A percentile compares a stretch with the other conserved stretches of the same genome.
Evolutionary conservation across 2,329 filamentous ascomycete species (phyloP).

Genomic region (Trichoderma simmonsii): DNA sequence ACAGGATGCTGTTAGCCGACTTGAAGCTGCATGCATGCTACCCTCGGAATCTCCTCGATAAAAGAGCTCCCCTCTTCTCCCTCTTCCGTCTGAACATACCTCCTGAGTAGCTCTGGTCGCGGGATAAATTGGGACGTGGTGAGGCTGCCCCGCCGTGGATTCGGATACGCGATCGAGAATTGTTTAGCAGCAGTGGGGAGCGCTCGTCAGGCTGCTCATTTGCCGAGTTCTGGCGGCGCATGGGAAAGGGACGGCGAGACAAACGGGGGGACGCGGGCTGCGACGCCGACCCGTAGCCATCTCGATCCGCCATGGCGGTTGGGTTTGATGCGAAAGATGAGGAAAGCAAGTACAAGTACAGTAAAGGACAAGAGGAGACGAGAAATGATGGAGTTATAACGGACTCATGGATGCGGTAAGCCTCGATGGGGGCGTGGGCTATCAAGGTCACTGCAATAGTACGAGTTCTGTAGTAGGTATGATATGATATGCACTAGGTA

Average conservation of each 20-base stretch:
- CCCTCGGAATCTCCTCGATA: neutral
- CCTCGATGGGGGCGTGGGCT: conserved; percentile 6
- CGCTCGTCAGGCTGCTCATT: conserved; percentile 41
- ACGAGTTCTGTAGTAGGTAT: neutral
- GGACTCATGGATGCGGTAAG: conserved; percentile 1
- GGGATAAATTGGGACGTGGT: conserved; percentile 30
- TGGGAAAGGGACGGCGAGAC: conserved; percentile 28
- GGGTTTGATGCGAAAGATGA: neutral
- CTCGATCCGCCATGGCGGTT: conserved; percentile 32
- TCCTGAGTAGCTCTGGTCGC: conserved; percentile 46
- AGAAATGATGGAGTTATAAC: neutral
- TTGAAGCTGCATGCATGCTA: neutral
- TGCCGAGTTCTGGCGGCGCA: conserved; percentile 29
- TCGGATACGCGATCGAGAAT: conserved; percentile 42
- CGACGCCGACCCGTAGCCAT: conserved; percentile 27
- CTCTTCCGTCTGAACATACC: conserved; percentile 31
- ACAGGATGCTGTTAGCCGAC: neutral
- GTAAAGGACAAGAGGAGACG: neutral
- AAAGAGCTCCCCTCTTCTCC: neutral
- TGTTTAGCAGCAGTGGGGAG: conserved; percentile 41
- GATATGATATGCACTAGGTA: neutral
- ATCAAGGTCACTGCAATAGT: neutral
- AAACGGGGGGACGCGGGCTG: conserved; percentile 35
- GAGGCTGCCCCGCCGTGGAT: conserved; percentile 35
- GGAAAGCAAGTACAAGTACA: neutral